phyloP scores from a whole-genome alignment of 176 grass and related monocot species.

The Paspalum notatum region DNA sequence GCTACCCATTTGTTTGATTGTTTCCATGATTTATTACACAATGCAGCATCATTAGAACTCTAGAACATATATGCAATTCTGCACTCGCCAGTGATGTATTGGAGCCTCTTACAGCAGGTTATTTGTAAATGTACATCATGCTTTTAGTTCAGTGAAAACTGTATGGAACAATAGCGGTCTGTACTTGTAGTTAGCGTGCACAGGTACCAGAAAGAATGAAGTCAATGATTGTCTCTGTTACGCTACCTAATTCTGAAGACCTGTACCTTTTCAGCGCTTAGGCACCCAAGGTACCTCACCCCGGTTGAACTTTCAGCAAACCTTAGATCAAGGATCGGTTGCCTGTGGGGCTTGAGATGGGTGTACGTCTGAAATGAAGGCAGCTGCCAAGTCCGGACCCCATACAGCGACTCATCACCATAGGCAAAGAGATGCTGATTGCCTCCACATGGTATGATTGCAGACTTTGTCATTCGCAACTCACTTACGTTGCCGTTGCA shows the following conservation, averaged over 20 bases:
- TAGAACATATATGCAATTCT: not conserved
- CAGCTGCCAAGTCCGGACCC: constrained; percentile 62
- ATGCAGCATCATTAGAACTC: not conserved
- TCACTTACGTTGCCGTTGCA: constrained; percentile 63
- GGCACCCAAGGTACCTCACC: constrained; percentile 70
- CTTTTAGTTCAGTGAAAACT: constrained; percentile 16
- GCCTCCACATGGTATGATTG: constrained; percentile 55
- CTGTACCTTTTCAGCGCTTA: constrained; percentile 75
- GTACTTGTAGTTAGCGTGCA: constrained; percentile 3
- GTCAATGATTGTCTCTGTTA: not conserved
- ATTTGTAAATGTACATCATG: not conserved
- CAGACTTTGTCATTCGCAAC: constrained; percentile 76
- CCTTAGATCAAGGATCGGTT: constrained; percentile 87
- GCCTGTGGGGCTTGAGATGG: constrained; percentile 61
- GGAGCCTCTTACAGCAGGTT: not conserved
- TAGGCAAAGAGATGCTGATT: constrained; percentile 63
- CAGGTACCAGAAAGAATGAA: not conserved
- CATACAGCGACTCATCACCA: constrained; percentile 58
- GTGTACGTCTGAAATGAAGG: constrained; percentile 60
- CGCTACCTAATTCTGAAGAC: constrained; percentile 52
- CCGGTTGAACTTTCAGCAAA: constrained; percentile 47
- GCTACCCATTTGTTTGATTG: constrained; percentile 29
- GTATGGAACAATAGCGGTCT: constrained; percentile 3
- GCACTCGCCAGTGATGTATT: not conserved
- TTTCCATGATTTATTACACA: constrained; percentile 9